Evolutionary conservation across 495 filamentous ascomycete genomes (phyloP).

Genomic region (Copromyces sp.): DNA sequence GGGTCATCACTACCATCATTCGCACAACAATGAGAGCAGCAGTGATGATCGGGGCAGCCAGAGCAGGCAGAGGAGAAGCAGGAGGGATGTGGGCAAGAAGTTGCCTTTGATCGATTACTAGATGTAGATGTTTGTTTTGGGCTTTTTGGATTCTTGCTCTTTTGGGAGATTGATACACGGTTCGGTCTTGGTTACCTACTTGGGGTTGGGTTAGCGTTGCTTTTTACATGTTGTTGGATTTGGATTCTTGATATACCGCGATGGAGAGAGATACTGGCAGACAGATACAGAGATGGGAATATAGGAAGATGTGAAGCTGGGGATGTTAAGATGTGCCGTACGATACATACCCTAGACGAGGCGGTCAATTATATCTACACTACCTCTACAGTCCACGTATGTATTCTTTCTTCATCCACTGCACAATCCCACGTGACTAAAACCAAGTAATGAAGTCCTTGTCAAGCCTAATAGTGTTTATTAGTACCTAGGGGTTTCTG

Average conservation of each 20-base stretch:
- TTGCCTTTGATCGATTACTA: slow-evolving; percentile 66
- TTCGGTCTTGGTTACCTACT: too few relatives aligned
- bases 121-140: not conserved
- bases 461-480: too few relatives aligned
- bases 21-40: not conserved
- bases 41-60: slow-evolving; percentile 23
- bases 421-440: not conserved
- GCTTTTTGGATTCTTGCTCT: not conserved
- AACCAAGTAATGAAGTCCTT: not conserved
- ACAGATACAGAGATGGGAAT: not conserved
- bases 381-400: not conserved
- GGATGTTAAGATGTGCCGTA: not conserved
- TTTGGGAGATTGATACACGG: too few relatives aligned
- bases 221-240: not conserved
- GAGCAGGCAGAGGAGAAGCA: slow-evolving; percentile 38
- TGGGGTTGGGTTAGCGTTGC: not conserved
- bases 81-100: slow-evolving; percentile 70
- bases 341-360: not conserved
- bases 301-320: not conserved
- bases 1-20: slow-evolving; percentile 25
- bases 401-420: not conserved
- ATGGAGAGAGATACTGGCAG: not conserved
- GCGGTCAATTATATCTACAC: not conserved
- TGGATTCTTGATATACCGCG: not conserved
- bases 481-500: too few relatives aligned